phyloP scores from a whole-genome alignment of 345 rosid genomes.

The Noccaea bulbosa region DNA sequence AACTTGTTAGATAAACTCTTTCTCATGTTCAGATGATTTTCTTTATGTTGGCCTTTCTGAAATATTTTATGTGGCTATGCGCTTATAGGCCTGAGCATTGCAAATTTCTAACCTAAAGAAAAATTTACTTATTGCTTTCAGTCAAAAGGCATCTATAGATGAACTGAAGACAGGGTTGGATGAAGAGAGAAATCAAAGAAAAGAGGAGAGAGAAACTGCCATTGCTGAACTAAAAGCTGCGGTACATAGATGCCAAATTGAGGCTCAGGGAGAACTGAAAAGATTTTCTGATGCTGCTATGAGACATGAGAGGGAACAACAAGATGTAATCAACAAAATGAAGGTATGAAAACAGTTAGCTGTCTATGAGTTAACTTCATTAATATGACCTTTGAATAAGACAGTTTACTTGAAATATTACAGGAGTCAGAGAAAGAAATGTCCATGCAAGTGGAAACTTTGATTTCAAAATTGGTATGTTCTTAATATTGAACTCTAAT shows the following conservation, averaged over 20 bases:
- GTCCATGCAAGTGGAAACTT: constrained; percentile 68
- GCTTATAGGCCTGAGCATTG: constrained; percentile 1
- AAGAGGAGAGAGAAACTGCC: constrained; percentile 79
- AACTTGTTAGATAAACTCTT: background rate
- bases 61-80: constrained; percentile 10
- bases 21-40: constrained; percentile 9
- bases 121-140: constrained; percentile 45
- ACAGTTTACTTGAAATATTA: constrained; percentile 36
- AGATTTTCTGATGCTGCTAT: constrained; percentile 62
- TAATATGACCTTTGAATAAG: constrained; percentile 30
- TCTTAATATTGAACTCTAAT: constrained; percentile 1
- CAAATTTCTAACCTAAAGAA: constrained; percentile 2
- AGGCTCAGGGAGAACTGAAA: constrained; percentile 76
- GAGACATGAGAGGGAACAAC: constrained; percentile 73
- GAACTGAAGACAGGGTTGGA: constrained; percentile 74
- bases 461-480: constrained; percentile 86
- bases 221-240: constrained; percentile 72
- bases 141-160: constrained; percentile 80
- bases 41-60: constrained; percentile 1
- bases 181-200: constrained; percentile 86
- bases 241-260: constrained; percentile 74
- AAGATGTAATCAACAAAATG: constrained; percentile 80
- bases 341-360: constrained; percentile 55
- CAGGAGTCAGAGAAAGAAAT: constrained; percentile 84
- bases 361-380: constrained; percentile 13